These are phyloP conservation scores for Cryptosporidium sp. DNA, from an alignment of 169 alveolate species.

Conservation along the genomic window DNA sequence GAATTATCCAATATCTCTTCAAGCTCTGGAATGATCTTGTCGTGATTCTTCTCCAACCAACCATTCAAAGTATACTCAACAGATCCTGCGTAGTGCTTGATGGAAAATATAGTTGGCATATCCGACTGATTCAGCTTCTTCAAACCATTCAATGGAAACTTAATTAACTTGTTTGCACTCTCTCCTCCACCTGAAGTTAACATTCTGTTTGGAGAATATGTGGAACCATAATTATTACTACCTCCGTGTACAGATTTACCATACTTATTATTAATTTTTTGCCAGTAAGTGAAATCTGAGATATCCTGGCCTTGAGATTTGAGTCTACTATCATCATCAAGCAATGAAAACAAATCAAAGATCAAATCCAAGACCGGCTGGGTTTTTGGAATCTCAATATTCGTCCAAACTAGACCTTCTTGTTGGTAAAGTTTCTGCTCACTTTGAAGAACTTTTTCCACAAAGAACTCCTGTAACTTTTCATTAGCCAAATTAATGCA, in stretches of 20 bases:
- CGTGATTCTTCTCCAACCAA: slow-evolving; percentile 88
- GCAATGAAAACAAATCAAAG: slow-evolving; percentile 45
- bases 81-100: slow-evolving; percentile 89
- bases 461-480: slow-evolving; percentile 88
- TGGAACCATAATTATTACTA: not conserved
- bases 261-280: slow-evolving; percentile 52
- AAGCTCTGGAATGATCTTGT: slow-evolving; percentile 83
- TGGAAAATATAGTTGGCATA: slow-evolving; percentile 56
- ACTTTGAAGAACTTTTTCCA: slow-evolving; percentile 87
- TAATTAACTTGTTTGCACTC: not conserved
- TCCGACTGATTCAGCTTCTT: slow-evolving; percentile 15
- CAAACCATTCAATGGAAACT: slow-evolving; percentile 56
- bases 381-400: slow-evolving; percentile 68
- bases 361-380: slow-evolving; percentile 56
- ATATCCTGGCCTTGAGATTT: slow-evolving; percentile 70
- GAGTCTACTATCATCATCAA: slow-evolving; percentile 66
- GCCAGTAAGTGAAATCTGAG: slow-evolving; percentile 68
- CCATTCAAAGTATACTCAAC: slow-evolving; percentile 84
- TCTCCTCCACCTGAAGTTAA: not conserved
- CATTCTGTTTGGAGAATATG: slow-evolving; percentile 22
- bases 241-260: slow-evolving; percentile 42
- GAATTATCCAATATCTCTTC: slow-evolving; percentile 77
- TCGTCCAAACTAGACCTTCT: slow-evolving; percentile 86
- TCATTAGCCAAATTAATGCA: slow-evolving; percentile 91
- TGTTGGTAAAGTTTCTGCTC: slow-evolving; percentile 86